These are phyloP conservation scores for Penicillium janthinellum DNA, from an alignment of 2,329 filamentous ascomycete genomes.

Conservation along the genomic window DNA sequence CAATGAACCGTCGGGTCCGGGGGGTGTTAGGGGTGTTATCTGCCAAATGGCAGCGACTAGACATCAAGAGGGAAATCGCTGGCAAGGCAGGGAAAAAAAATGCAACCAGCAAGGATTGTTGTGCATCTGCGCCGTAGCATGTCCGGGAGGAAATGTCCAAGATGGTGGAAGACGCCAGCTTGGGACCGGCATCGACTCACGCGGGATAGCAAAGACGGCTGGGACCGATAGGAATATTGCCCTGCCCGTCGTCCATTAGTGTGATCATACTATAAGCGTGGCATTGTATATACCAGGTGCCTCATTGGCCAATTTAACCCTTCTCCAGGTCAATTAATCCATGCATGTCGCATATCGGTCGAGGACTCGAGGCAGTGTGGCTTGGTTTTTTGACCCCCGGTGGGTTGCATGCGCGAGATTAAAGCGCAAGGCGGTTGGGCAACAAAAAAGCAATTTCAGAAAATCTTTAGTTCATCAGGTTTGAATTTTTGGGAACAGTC, in stretches of 20 bases:
- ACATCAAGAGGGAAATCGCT: neutral
- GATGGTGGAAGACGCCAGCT: neutral
- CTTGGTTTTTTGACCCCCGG: constrained; percentile 6
- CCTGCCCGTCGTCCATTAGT: constrained; percentile 11
- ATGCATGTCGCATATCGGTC: constrained; percentile 14
- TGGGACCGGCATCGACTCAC: constrained; percentile 2
- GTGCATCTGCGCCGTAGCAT: constrained; percentile 3
- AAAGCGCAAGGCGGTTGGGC: constrained; percentile 7
- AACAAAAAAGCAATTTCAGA: constrained; percentile 10
- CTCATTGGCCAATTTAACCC: constrained; percentile 15
- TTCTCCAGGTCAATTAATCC: neutral
- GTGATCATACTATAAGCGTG: neutral
- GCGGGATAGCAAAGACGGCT: neutral
- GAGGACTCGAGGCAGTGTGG: constrained; percentile 13
- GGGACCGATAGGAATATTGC: constrained; percentile 17
- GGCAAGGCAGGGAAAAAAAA: neutral
- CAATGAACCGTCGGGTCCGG: neutral
- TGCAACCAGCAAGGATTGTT: constrained; percentile 8
- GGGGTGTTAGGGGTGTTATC: neutral
- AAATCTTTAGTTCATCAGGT: constrained; percentile 7
- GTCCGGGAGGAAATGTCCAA: constrained; percentile 3
- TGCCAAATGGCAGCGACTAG: neutral
- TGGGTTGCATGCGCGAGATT: constrained; percentile 13
- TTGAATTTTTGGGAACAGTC: neutral
- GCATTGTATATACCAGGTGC: constrained; percentile 12